These are phyloP conservation scores for Populus ilicifolia DNA, from an alignment of 345 rosid genomes.

Conservation along the genomic window DNA sequence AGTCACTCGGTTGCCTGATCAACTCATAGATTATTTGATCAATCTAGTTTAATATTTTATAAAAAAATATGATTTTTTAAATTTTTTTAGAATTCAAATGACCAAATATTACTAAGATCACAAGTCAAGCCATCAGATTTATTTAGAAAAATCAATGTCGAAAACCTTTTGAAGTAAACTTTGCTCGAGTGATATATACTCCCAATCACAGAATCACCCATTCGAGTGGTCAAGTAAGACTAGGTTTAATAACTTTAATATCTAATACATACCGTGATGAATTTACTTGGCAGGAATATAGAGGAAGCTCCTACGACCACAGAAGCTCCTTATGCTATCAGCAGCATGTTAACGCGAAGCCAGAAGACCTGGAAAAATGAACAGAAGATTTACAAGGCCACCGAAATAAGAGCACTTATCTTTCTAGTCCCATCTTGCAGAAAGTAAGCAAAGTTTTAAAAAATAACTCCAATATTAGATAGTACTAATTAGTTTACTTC, in stretches of 20 bases:
- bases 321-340: slow-evolving; percentile 30
- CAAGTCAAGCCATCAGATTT: too few relatives aligned
- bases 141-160: too few relatives aligned
- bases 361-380: slow-evolving; percentile 22
- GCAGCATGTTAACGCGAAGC: slow-evolving; percentile 29
- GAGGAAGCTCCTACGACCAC: slow-evolving; percentile 27
- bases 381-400: background rate
- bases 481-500: slow-evolving; percentile 1
- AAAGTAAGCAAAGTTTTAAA: background rate
- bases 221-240: too few relatives aligned
- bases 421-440: background rate
- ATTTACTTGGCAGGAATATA: slow-evolving; percentile 13
- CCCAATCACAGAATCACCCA: too few relatives aligned
- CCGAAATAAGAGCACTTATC: background rate
- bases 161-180: too few relatives aligned
- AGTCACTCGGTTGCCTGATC: too few relatives aligned
- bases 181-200: too few relatives aligned
- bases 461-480: background rate
- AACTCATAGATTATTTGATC: too few relatives aligned
- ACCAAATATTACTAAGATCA: too few relatives aligned
- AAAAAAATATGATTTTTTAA: too few relatives aligned
- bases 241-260: background rate
- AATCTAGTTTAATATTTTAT: too few relatives aligned
- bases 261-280: slow-evolving; percentile 18
- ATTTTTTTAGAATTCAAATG: too few relatives aligned